These are phyloP conservation scores for Colletotrichum theobromicola DNA, from an alignment of 2,329 filamentous ascomycete genomes.

Conservation along the genomic window DNA sequence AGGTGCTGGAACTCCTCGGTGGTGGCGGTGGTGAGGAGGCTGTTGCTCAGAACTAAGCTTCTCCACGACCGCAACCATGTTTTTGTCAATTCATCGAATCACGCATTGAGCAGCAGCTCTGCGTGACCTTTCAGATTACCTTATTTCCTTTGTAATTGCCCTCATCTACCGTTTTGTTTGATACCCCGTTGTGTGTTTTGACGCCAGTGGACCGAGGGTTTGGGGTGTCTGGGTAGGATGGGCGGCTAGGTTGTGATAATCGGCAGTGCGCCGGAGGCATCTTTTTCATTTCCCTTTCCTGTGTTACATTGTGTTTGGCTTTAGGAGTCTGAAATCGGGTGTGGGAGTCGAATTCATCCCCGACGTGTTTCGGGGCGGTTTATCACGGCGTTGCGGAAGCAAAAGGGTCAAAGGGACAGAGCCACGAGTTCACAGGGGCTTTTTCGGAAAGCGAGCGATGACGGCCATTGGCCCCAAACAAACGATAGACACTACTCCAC, in stretches of 20 bases:
- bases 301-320: not conserved
- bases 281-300: not conserved
- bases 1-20: constrained; percentile 89
- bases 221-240: constrained; percentile 16
- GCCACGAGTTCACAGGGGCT: not conserved
- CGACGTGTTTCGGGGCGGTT: not conserved
- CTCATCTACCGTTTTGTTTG: constrained; percentile 28
- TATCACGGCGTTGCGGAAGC: constrained; percentile 15
- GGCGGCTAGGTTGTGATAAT: constrained; percentile 15
- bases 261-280: constrained; percentile 7
- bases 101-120: constrained; percentile 9
- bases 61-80: not conserved
- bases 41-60: constrained; percentile 22
- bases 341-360: not conserved
- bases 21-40: constrained; percentile 52
- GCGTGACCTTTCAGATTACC: not conserved
- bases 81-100: constrained; percentile 19
- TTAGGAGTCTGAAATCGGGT: not conserved
- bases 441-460: constrained; percentile 20
- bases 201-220: constrained; percentile 16
- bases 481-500: constrained; percentile 22
- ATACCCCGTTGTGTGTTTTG: constrained; percentile 31
- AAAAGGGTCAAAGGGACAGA: constrained; percentile 15
- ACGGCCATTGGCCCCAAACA: constrained; percentile 12
- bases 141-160: constrained; percentile 29